Conservation (phyloP, 2,329 filamentous ascomycete genomes). For the Fusarium sp. region DNA sequence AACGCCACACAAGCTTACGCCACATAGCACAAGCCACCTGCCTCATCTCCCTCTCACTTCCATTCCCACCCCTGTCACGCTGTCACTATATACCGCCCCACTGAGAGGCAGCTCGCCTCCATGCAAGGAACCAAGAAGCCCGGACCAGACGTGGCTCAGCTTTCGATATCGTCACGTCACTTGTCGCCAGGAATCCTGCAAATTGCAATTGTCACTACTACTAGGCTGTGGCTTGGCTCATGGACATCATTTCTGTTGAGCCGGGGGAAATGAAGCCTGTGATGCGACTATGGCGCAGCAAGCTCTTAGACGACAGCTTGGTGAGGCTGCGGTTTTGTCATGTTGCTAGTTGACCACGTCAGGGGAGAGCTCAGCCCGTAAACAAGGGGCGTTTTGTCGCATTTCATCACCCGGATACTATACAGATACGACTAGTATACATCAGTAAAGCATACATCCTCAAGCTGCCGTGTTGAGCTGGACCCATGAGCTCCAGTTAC, state of each 20-base stretch:
- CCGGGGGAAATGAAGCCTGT: conserved; percentile 2
- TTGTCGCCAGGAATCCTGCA: conserved; percentile 26
- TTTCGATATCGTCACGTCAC: conserved; percentile 30
- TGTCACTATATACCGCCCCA: conserved; percentile 21
- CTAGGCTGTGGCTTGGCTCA: conserved; percentile 25
- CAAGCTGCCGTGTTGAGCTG: conserved; percentile 36
- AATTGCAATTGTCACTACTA: conserved; percentile 14
- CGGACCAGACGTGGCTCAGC: conserved; percentile 37
- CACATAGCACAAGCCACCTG: conserved; percentile 31
- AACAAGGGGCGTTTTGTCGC: background rate
- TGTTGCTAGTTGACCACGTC: conserved; percentile 10
- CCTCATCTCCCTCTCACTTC: conserved; percentile 6
- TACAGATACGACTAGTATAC: conserved; percentile 32
- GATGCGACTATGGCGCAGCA: conserved; percentile 32
- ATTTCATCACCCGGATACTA: conserved; percentile 9
- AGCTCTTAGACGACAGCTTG: conserved; percentile 7
- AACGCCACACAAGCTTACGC: conserved; percentile 22
- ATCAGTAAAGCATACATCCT: conserved; percentile 29
- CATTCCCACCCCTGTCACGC: background rate
- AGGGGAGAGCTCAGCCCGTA: conserved; percentile 7
- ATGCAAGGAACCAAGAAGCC: conserved; percentile 33
- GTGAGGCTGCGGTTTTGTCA: conserved; percentile 12
- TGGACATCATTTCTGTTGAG: background rate
- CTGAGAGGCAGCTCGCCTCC: conserved; percentile 34
- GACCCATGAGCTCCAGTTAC: conserved; percentile 36